Evolutionary conservation across 2,329 filamentous ascomycete genomes (phyloP), one percentile per base, ranked within the genome.

Genomic region (Venturia aucupariae): DNA sequence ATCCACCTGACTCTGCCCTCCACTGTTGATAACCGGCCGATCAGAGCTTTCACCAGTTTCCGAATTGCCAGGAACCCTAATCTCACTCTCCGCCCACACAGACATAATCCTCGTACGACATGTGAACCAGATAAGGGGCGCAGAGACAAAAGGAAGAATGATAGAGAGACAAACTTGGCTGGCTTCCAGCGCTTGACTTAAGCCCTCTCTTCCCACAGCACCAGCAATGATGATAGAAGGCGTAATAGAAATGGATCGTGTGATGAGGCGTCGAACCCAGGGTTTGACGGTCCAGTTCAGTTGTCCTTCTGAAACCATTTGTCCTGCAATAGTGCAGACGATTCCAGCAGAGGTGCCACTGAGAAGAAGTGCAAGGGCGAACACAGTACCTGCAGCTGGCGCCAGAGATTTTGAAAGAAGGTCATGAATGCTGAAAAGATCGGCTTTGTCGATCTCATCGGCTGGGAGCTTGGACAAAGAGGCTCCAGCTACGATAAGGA

Each of bases 251-350:
- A 96, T 90, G 61, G 82, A 84, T 32, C 91, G 84, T 0, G 91
- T 95, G 61, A 93, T 75, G 4, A 95, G 81, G 13, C 91, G 83
- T 2, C 91, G 86, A 11, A 92, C 71, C 91, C 91, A 96, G 0
- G 91, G 91, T 66, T 81, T 81, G 39, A 92, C 75, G 5, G 77
- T 84, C 89, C 90, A 92, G 59, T 85, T 84, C 55, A 96, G 74
- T 66, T 91, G 90, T 7, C 91, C 91, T 73, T 95, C 91, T 67
- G 86, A 87, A 27, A 96, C 88, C 86, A 96, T 94, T 74, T 96
- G 91, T 0, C 91, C 91, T 0, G 91, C 84, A 69, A 96, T 94
- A 1, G 92, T 96, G 77, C 91, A 95, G 2, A 95, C 88, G 42
- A 96, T 90, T 6, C 91, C 91, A 0, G 91, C 91, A 0, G 87